Base-by-base conservation (phyloP, 345 rosid species). In the Syzygium grande region DNA sequence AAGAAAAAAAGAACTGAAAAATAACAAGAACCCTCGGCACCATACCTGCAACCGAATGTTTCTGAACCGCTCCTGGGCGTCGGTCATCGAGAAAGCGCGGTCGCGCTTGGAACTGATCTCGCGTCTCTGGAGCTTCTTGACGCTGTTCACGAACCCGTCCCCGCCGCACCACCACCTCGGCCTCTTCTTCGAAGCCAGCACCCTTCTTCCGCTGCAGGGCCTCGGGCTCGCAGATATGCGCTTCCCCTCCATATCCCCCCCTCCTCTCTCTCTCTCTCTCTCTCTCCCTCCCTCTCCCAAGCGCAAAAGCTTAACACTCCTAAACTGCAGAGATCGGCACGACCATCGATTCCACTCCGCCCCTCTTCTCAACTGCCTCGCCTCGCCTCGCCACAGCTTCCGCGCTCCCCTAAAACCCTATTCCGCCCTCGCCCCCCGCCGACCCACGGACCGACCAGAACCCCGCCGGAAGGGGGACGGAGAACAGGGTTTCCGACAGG, bases 51-150 rank as follows among this genome's bases (percentile, higher is more conserved):
- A 93, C 51, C 96, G 98, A 91, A 97, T 94, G 85, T 96, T 95
- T 86, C 98, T 97, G 91, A 97, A 97, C 59, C 98, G 88, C 89
- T 97, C 99, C 87, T 94, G 97, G 53, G 98, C 94, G 23, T 96
- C 94, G 90, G 93, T 94, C 88, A 95, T 93, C 87, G 95, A 92
- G 93, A 96, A 97, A 89, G 94, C 93, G 14, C 98, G 98, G 90
- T 94, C 94, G 84, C 90, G 91, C 87, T 93, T 95, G 51, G 96
- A 97, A 29, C 94, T 92, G 88, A 96, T 97, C 91, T 96, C 98
- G 38, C 97, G 92, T 87, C 97, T 92, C 88, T 95, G 99, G 52
- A 97, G 95, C 94, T 96, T 97, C 91, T 93, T 96, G 51, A 96
- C 99, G 85, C 94, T 95, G 88, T 96, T 94, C 84, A 95, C 88